Evolutionary conservation across 2,329 filamentous ascomycete genomes (phyloP), one percentile per base, ranked within the genome.

Genomic region (Colletotrichum destructivum): DNA sequence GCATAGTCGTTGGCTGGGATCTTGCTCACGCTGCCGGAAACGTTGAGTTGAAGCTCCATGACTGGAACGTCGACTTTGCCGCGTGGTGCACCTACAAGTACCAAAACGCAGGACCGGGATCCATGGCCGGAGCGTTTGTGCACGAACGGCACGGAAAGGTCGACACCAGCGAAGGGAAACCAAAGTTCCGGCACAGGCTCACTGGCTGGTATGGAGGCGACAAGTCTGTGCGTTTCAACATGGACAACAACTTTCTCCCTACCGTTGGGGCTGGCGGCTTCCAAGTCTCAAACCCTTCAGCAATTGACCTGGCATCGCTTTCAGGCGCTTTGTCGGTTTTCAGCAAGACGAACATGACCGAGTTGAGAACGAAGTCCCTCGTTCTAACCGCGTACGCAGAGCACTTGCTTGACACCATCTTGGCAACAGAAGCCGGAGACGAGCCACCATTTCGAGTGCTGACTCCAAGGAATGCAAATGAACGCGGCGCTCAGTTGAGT

Each of bases 71-170:
- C 40, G 93, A 95, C 79, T 95, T 95, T 77, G 93, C 93, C 9
- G 91, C 87, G 15, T 96, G 93, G 93, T 96, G 93, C 80, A 93
- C 90, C 49, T 96, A 95, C 84, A 96, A 96, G 81, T 96, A 95
- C 81, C 86, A 95, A 76, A 95, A 95, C 77, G 89, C 90, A 44
- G 93, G 93, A 0, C 93, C 93, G 0, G 93, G 93, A 3, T 86
- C 89, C 4, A 94, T 94, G 73, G 92, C 88, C 4, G 93, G 90
- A 0, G 82, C 91, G 0, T 96, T 94, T 76, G 91, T 96, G 12
- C 93, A 95, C 78, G 88, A 92, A 75, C 84, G 83, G 35, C 92
- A 95, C 77, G 89, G 90, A 11, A 79, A 79, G 13, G 88, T 91
- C 9, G 81, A 83, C 49, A 79, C 78, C 35, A 85, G 88, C 5